Percentiles rank a stretch among this genome's conserved stretches.
Evolutionary conservation across 345 rosid species (phyloP).

Genomic region (Lepidium aucheri): DNA sequence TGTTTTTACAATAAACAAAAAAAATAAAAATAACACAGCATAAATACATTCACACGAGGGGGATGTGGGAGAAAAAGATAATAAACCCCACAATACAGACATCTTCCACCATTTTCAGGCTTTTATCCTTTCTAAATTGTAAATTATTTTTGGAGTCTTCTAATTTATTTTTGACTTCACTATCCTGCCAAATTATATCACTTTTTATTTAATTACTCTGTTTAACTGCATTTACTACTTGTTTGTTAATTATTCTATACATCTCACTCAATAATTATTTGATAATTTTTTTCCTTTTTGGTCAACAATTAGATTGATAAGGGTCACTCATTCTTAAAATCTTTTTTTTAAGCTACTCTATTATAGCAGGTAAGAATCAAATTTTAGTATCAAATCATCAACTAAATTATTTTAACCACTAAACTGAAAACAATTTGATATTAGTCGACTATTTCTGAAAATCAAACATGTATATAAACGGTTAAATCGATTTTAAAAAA

Average conservation of each 20-base stretch:
- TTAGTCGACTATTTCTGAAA: neutral
- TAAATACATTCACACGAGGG: neutral
- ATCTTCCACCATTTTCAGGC: conserved; percentile 7
- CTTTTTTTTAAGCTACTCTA: no score
- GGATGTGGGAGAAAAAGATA: neutral
- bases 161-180: neutral
- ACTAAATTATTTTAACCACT: no score
- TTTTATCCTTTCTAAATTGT: neutral
- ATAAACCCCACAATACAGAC: neutral
- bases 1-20: no score
- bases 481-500: neutral
- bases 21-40: neutral
- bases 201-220: neutral
- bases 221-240: neutral
- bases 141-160: neutral
- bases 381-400: no score
- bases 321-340: no score
- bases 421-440: no score
- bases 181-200: neutral
- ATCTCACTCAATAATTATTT: neutral
- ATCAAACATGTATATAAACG: neutral
- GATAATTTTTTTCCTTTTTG: no score
- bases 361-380: no score
- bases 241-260: neutral
- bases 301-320: no score